These are phyloP conservation scores for Solanum chilense DNA, from an alignment of 257 asterid species.

Conservation along the genomic window DNA sequence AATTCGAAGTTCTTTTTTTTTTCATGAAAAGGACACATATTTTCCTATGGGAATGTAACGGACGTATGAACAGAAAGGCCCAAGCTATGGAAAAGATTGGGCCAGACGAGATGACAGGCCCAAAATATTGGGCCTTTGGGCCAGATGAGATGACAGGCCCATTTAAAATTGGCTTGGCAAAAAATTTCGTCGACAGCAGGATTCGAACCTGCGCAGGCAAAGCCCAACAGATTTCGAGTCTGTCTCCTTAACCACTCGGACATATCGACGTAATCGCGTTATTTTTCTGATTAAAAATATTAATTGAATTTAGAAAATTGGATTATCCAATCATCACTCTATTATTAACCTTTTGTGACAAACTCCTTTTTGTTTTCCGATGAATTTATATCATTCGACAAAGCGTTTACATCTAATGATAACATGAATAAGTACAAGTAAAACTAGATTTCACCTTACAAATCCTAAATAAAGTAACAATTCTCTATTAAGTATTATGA, in stretches of 20 bases:
- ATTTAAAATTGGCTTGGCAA: neutral
- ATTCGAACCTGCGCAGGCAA: constrained; percentile 62
- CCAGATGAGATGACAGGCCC: neutral
- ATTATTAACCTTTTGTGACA: neutral
- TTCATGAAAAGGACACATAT: neutral
- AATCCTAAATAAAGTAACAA: too few relatives aligned
- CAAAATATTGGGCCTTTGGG: neutral
- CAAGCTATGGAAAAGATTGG: neutral
- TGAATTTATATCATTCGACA: too few relatives aligned
- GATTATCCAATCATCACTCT: neutral
- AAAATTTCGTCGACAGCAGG: constrained; percentile 39
- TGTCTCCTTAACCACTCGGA: constrained; percentile 63
- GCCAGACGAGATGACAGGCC: neutral
- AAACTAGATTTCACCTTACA: too few relatives aligned
- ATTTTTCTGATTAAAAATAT: accelerated
- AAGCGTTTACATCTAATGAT: neutral
- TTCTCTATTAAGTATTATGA: neutral
- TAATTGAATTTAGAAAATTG: neutral
- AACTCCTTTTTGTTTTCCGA: too few relatives aligned
- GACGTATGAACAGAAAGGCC: neutral
- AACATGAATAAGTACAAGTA: neutral
- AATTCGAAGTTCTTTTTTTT: neutral
- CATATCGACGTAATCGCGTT: constrained; percentile 4
- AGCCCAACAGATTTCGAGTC: constrained; percentile 60
- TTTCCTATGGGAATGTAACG: neutral